phyloP scores from a whole-genome alignment of 192 early-diverging fungal species.

The Paraglomus brasilianum region DNA sequence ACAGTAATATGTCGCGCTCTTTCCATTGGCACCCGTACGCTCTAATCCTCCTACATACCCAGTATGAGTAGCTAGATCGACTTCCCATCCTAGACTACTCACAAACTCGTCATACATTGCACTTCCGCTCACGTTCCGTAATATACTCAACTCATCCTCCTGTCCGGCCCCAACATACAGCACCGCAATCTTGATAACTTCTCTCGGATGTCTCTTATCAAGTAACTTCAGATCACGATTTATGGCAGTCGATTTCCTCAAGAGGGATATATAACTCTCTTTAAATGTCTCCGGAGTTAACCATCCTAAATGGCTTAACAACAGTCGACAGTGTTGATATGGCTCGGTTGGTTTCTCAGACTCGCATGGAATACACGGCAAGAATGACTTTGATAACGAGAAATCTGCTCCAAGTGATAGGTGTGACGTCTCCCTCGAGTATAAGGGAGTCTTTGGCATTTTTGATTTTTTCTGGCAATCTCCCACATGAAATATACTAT shows the following conservation, averaged over 20 bases:
- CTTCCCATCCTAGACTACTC: constrained; percentile 87
- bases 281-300: constrained; percentile 74
- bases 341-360: constrained; percentile 49
- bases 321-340: constrained; percentile 64
- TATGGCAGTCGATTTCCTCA: constrained; percentile 65
- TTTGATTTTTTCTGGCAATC: constrained; percentile 32
- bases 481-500: constrained; percentile 36
- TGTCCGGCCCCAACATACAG: constrained; percentile 91
- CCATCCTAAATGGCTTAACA: constrained; percentile 75
- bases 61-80: constrained; percentile 77
- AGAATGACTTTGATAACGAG: constrained; percentile 53
- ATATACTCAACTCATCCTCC: constrained; percentile 83
- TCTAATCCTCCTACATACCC: constrained; percentile 91
- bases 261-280: constrained; percentile 62
- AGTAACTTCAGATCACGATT: constrained; percentile 73
- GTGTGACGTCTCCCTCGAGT: constrained; percentile 20
- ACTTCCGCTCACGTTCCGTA: constrained; percentile 76
- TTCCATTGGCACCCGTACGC: constrained; percentile 73
- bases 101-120: constrained; percentile 83
- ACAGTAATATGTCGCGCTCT: constrained; percentile 78
- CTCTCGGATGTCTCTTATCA: constrained; percentile 81
- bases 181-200: constrained; percentile 87
- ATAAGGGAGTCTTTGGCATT: constrained; percentile 14
- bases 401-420: constrained; percentile 38
- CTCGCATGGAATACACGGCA: constrained; percentile 47